Evolutionary conservation across 768 basidiomycete genomes (phyloP).

Genomic region (Lanmaoa pseudosensibilis): DNA sequence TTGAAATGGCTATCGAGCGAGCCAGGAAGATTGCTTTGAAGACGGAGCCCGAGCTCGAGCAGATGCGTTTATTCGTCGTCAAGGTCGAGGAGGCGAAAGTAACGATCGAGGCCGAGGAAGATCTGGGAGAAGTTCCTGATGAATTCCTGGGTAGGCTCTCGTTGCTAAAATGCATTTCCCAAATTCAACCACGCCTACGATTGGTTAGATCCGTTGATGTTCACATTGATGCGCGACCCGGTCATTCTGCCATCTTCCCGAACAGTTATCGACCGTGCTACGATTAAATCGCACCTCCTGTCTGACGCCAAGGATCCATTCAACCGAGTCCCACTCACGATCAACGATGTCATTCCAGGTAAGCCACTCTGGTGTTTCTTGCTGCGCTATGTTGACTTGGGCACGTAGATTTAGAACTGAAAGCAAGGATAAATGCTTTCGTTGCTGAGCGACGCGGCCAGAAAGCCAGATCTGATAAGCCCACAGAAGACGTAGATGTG

Average conservation of each 20-base stretch:
- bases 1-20: conserved; percentile 73
- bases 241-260: conserved; percentile 85
- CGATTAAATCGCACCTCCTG: conserved; percentile 92
- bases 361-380: conserved; percentile 26
- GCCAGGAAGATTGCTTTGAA: conserved; percentile 66
- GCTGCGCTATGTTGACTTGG: conserved; percentile 7
- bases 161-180: neutral
- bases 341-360: conserved; percentile 82
- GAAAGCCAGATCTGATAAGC: conserved; percentile 22
- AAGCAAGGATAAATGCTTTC: conserved; percentile 72
- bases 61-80: conserved; percentile 65
- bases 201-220: conserved; percentile 81
- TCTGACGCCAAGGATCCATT: conserved; percentile 94
- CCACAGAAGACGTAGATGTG: conserved; percentile 32
- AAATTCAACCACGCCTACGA: neutral
- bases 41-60: conserved; percentile 71
- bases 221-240: conserved; percentile 92
- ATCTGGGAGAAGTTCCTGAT: conserved; percentile 90
- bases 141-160: conserved; percentile 80
- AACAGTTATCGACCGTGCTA: conserved; percentile 78
- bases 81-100: conserved; percentile 84
- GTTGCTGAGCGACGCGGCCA: conserved; percentile 55
- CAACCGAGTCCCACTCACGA: conserved; percentile 79
- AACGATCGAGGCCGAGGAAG: conserved; percentile 85
- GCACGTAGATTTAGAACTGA: conserved; percentile 61